Percentiles rank a stretch among this genome's conserved stretches.
phyloP scores from a whole-genome alignment of 2,329 filamentous ascomycete species.

The Karstenula rhodostoma region DNA sequence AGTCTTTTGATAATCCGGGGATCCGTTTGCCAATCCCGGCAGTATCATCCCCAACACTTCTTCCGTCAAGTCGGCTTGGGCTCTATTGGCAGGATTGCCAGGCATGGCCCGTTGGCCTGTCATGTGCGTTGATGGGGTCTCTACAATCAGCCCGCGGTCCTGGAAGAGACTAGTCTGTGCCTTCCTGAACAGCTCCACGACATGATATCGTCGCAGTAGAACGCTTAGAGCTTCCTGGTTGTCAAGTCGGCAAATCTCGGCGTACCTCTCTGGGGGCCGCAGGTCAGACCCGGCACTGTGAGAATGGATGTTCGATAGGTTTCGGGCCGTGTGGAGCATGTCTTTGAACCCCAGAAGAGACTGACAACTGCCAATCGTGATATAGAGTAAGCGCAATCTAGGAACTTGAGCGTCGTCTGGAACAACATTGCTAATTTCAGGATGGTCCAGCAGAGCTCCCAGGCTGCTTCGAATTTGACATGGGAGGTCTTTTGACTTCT shows the following conservation, averaged over 20 bases:
- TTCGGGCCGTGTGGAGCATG: slow-evolving; percentile 9
- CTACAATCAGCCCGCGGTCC: slow-evolving; percentile 12
- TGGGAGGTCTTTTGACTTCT: not conserved
- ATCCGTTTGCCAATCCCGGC: not conserved
- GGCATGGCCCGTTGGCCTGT: not conserved
- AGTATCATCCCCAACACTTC: not conserved
- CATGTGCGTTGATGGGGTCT: not conserved
- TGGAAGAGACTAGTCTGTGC: slow-evolving; percentile 4
- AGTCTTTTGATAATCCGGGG: not conserved
- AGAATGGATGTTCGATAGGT: not conserved
- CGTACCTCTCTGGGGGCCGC: slow-evolving; percentile 5
- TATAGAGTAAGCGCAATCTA: slow-evolving; percentile 12
- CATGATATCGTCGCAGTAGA: slow-evolving; percentile 16
- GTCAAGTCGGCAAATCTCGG: slow-evolving; percentile 15
- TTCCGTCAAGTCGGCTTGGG: not conserved
- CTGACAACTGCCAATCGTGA: slow-evolving; percentile 16
- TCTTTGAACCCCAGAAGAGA: slow-evolving; percentile 12
- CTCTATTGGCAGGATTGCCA: not conserved
- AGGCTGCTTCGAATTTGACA: not conserved
- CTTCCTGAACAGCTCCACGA: slow-evolving; percentile 13
- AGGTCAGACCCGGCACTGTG: not conserved
- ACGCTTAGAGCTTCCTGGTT: slow-evolving; percentile 14
- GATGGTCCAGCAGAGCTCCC: not conserved
- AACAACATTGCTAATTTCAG: slow-evolving; percentile 4
- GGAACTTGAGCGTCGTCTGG: not conserved